These are phyloP conservation scores for Leersia perrieri DNA, from an alignment of 176 grass and related monocot genomes.

Conservation along the genomic window DNA sequence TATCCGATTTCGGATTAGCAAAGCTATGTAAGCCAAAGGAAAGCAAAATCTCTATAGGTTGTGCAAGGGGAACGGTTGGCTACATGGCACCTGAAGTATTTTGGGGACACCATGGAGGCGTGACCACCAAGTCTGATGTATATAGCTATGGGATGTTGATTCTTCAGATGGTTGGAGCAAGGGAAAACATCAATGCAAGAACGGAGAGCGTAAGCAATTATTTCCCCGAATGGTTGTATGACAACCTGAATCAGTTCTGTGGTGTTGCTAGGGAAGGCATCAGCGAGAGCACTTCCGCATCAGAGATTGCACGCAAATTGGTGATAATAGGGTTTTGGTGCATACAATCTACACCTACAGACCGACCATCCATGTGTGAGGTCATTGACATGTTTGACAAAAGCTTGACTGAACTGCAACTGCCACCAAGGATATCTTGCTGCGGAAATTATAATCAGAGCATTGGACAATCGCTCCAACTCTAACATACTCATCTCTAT, in stretches of 20 bases:
- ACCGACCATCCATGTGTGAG: conserved; percentile 44
- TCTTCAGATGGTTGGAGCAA: conserved; percentile 47
- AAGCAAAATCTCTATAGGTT: conserved; percentile 4
- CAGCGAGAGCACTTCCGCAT: too few species aligned
- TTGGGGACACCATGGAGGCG: too few species aligned
- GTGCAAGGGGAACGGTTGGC: conserved; percentile 19
- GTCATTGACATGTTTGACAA: conserved; percentile 57
- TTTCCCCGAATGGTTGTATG: conserved; percentile 40
- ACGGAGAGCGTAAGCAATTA: conserved; percentile 19
- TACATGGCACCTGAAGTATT: conserved; percentile 35
- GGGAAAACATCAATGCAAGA: not conserved
- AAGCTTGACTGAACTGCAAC: not conserved
- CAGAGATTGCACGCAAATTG: conserved; percentile 42
- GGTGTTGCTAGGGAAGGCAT: too few species aligned
- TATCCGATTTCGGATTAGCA: conserved; percentile 22
- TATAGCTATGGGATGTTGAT: conserved; percentile 54
- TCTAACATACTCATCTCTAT: too few species aligned
- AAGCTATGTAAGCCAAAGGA: conserved; percentile 18
- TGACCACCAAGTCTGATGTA: conserved; percentile 26
- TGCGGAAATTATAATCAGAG: too few species aligned
- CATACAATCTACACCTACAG: conserved; percentile 23
- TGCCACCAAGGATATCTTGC: conserved; percentile 24
- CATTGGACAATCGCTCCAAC: too few species aligned
- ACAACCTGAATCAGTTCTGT: too few species aligned
- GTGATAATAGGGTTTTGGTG: conserved; percentile 57